Evolutionary conservation across 176 grass and related monocot species (phyloP), one percentile per base, ranked within the genome.

Genomic region (Thinopyrum elongatum): DNA sequence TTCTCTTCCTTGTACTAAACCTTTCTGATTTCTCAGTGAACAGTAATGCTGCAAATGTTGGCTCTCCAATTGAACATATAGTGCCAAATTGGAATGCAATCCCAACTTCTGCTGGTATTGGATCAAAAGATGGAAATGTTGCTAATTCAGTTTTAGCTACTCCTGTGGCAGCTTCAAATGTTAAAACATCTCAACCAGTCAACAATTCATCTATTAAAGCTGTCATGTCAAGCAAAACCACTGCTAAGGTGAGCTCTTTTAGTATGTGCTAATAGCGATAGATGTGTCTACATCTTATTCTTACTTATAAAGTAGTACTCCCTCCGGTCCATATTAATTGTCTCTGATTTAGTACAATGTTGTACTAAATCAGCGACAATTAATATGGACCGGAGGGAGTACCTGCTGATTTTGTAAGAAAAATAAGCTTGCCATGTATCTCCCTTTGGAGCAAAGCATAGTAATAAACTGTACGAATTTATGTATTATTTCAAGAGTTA

Each of bases 221-320:
- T 83, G 84, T 71, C 36, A 63, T 66, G 10, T 64, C 81, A 77
- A 89, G 86, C 65, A 92, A 86, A 83, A 74, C 70, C 51, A 80
- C 49, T 82, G 76, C 81, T 63, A 94, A 92, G 88, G 94, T 94
- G 19, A 92, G 80, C 51, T 67, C 73, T 35, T 76, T 67, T 60
- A 21, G 64, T 31, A 19, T 72, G 19, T 59, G 12, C 58, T 44
- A 34, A 59, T 49, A 84, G 70, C 16, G 8, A 47, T 26, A 79
- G 25, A 23, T 76, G 3, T 19, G 12, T 23, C 42, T 57, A 58
- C 25, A 74, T 70, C 21, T 35, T 49, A 65, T 33, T 16, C 53
- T 57, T 81, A 29, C 33, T 53, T 53, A 53, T 53, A 53, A 53
- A 53, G 16, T 53, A 53, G 16, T 53, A 53, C 49, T 53, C 49